Conservation (phyloP, 169 alveolate genomes). For the Plasmodium knowlesi region DNA sequence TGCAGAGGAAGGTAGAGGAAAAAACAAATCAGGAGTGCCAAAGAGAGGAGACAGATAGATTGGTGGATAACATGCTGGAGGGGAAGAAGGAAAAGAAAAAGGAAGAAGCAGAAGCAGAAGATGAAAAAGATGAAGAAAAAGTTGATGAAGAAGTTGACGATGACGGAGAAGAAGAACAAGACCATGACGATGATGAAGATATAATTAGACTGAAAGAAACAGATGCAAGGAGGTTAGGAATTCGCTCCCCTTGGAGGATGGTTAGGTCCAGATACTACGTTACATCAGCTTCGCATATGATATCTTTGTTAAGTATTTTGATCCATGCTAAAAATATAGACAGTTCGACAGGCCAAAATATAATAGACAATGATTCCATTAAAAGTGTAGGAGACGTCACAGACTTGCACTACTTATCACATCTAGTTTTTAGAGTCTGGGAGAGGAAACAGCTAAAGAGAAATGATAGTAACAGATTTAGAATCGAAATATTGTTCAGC, state of each 20-base stretch:
- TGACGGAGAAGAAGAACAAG: constrained; percentile 43
- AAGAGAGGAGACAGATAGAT: neutral
- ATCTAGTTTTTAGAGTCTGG: constrained; percentile 89
- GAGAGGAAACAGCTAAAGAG: constrained; percentile 77
- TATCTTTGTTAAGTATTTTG: constrained; percentile 84
- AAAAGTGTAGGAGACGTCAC: constrained; percentile 76
- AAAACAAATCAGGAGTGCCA: neutral
- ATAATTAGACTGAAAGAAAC: constrained; percentile 84
- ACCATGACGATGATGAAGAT: constrained; percentile 81
- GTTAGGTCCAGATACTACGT: constrained; percentile 92
- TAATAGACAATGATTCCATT: constrained; percentile 77
- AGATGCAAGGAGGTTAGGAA: constrained; percentile 89
- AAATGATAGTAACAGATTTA: constrained; percentile 69
- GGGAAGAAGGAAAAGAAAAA: neutral
- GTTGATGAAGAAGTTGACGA: constrained; percentile 12
- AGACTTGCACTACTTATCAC: constrained; percentile 88
- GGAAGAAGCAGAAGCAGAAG: neutral
- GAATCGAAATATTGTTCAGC: constrained; percentile 87
- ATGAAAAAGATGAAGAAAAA: neutral
- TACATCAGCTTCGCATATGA: constrained; percentile 90
- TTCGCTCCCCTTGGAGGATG: constrained; percentile 89
- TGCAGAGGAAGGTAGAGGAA: neutral
- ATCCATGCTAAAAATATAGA: constrained; percentile 80
- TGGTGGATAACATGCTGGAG: neutral
- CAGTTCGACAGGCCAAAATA: constrained; percentile 75